Evolutionary conservation across 352 stramenopile genomes (phyloP), one percentile per base, ranked within the genome.

Genomic region (Globisporangium takayamanum): DNA sequence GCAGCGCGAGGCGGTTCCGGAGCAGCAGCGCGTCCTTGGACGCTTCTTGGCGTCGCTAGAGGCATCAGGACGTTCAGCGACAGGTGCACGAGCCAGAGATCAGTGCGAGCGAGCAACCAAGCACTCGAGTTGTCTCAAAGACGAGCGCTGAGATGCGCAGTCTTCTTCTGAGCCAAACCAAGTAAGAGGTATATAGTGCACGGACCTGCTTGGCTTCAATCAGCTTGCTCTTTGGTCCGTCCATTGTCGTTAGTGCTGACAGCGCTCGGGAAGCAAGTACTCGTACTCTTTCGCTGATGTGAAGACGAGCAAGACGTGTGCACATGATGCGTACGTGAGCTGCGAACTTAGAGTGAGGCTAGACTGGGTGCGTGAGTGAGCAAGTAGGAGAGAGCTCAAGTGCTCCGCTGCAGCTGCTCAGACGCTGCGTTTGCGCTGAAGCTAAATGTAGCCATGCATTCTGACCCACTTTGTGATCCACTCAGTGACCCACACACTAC

Each of bases 151-250:
- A 22, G 33, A 2, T 50, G 6, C n/a, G 6, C 48, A 33, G 14
- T 22, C 46, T 5, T 14, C 20, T 36, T 14, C 25, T n/a, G 1
- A 6, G 15, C 25, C 20, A 33, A 26, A 5, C 12, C 12, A 20
- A 20, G 48, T 5, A 5, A 36, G 25, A 4, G 37, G 48, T 2
- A 20, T 5, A 11, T 2, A 39, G 14, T 26, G 2, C 39, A 25
- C 18, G 28, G 30, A 90, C 83, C 68, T 91, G 79, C 60, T 93
- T 93, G 49, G 80, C 83, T 66, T 92, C 83, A 28, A 90, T 75
- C 14, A 93, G 67, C 62, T 76, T 65, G 62, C 76, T 90, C 69
- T 88, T 93, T 5, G 67, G 65, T 28, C 53, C 68, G 53, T 88
- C 74, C 72, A 76, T 81, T 44, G 25, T 60, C 26, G 65, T 37